Evolutionary conservation across 1,284 basidiomycete genomes (phyloP).

Genomic region (Neolentinus lepideus): DNA sequence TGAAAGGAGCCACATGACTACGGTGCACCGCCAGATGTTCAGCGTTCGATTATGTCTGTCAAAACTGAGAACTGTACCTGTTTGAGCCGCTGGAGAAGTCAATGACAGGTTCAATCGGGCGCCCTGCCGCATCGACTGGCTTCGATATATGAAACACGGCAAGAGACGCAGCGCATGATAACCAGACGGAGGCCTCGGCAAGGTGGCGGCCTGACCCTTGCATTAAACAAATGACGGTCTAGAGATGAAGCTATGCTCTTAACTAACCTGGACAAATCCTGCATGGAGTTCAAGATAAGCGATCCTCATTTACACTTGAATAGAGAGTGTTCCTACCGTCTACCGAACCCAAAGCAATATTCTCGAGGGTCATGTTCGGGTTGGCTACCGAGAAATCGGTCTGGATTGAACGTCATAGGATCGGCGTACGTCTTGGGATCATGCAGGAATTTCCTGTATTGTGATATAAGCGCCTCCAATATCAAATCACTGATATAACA

Average conservation of each 20-base stretch:
- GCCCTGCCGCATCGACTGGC: constrained; percentile 23
- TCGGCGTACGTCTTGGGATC: constrained; percentile 11
- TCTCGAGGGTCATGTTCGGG: constrained; percentile 4
- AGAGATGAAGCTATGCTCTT: background rate
- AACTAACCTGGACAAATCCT: background rate
- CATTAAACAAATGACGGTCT: background rate
- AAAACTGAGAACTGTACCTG: background rate
- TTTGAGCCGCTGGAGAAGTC: background rate
- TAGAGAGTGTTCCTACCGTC: background rate
- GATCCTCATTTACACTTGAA: too few relatives aligned
- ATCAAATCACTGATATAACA: background rate
- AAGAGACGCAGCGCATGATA: constrained; percentile 1
- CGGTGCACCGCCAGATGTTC: too few relatives aligned
- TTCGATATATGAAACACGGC: constrained; percentile 2
- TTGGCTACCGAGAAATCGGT: constrained; percentile 12
- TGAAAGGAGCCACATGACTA: background rate
- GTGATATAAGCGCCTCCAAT: background rate
- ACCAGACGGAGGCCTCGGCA: background rate
- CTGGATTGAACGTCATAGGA: constrained; percentile 13
- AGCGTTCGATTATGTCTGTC: too few relatives aligned
- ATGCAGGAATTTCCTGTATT: constrained; percentile 10
- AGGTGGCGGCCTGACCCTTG: background rate
- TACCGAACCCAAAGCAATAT: background rate
- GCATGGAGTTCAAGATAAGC: background rate
- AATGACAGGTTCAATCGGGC: constrained; percentile 34